phyloP scores from a whole-genome alignment of 2,329 filamentous ascomycete species.

The Biscogniauxia sp. region DNA sequence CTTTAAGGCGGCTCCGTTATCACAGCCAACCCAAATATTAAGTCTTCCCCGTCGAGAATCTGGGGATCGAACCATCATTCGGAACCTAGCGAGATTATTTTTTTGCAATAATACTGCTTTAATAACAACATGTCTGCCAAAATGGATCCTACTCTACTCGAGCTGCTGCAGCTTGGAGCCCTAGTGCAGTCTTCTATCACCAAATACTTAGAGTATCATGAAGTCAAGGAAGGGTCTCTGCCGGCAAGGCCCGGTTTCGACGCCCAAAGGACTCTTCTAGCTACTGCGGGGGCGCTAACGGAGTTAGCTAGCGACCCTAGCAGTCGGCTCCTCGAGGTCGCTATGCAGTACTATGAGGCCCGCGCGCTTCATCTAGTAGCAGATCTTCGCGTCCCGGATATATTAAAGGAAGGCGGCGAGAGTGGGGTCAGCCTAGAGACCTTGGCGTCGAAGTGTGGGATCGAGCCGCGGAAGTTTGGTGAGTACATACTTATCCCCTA shows the following conservation, averaged over 20 bases:
- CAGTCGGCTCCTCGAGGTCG: constrained; percentile 32
- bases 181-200: constrained; percentile 1
- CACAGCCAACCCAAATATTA: background rate
- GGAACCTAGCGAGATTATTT: background rate
- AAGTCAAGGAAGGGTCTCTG: constrained; percentile 2
- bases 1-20: background rate
- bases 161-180: background rate
- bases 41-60: background rate
- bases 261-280: constrained; percentile 32
- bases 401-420: constrained; percentile 28
- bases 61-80: background rate
- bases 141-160: background rate
- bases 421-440: constrained; percentile 24
- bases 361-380: constrained; percentile 35
- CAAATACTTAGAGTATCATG: background rate
- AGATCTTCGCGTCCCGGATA: constrained; percentile 33
- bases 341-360: constrained; percentile 34
- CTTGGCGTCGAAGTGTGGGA: constrained; percentile 25
- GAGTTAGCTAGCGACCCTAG: constrained; percentile 35
- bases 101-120: background rate
- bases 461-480: constrained; percentile 33
- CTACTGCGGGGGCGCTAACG: constrained; percentile 33
- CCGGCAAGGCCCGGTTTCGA: constrained; percentile 28
- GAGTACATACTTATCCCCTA: constrained; percentile 6
- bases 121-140: background rate